Percentiles rank a stretch among this genome's conserved stretches.
phyloP scores from a whole-genome alignment of 768 basidiomycete genomes.

The Calocera cornea region DNA sequence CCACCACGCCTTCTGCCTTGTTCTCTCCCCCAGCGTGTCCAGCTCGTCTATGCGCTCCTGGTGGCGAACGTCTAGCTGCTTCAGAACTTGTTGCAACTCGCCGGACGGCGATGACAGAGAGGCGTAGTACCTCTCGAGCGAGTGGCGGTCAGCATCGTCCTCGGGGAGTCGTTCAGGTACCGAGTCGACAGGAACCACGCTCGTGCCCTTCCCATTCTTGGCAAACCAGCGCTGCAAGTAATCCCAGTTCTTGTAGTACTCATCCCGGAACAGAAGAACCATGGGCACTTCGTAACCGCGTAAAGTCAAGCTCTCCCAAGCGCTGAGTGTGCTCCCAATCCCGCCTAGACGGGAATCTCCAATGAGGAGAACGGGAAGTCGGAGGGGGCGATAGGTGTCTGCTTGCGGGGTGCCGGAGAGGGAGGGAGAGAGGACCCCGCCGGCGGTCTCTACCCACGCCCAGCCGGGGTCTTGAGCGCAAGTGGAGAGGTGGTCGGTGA shows the following conservation, averaged over 20 bases:
- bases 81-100: constrained; percentile 28
- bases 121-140: constrained; percentile 64
- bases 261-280: constrained; percentile 68
- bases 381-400: constrained; percentile 73
- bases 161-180: constrained; percentile 43
- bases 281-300: constrained; percentile 82
- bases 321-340: constrained; percentile 81
- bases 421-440: constrained; percentile 89
- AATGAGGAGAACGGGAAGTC: constrained; percentile 74
- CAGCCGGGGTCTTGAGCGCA: constrained; percentile 33
- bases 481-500: constrained; percentile 47
- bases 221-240: constrained; percentile 70
- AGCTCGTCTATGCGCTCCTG: constrained; percentile 52
- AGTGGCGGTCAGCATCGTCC: constrained; percentile 31
- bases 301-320: constrained; percentile 82
- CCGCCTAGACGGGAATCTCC: constrained; percentile 86
- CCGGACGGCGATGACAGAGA: constrained; percentile 26
- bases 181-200: constrained; percentile 38
- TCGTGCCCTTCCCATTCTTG: constrained; percentile 41
- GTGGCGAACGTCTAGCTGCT: constrained; percentile 53
- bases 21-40: constrained; percentile 61
- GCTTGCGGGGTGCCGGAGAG: constrained; percentile 70
- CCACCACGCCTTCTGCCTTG: constrained; percentile 82
- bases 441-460: constrained; percentile 87
- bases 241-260: constrained; percentile 77